Base-by-base conservation (phyloP, 2,329 filamentous ascomycete genomes). In the Pseudogymnoascus sp. region DNA sequence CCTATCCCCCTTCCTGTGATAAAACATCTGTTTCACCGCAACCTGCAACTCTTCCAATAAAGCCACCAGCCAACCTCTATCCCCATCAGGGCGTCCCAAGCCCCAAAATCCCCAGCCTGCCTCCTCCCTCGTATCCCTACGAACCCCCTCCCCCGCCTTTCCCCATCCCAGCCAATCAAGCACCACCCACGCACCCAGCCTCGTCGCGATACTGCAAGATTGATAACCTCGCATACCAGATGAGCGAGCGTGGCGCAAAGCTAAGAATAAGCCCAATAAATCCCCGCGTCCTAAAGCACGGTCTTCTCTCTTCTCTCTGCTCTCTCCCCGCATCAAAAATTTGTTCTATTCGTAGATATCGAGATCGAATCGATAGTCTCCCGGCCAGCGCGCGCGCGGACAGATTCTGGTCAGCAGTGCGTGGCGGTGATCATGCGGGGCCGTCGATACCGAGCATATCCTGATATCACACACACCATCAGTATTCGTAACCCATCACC, bases 371-470 rank as follows among this genome's bases (percentile, higher is more conserved):
- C 43, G 43, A 53, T 53, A 31, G 43, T 53, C 18, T n/a, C 11
- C 8, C 42, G 2, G 18, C 40, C 42, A 7, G 18, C 40, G 18
- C 18, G 38, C 12, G 43, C 12, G 23, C 21, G 21, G n/a, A 5
- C 4, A 43, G 23, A 43, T 3, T 21, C 21, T 18, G 2, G 40
- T 43, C 40, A 23, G 14, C 31, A 7, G 56, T 60, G 56, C 14
- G 56, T 60, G 56, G 36, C 56, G 36, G 16, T 38, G 56, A 60
- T 60, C 56, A 60, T 60, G 56, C 3, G 60, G n/a, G 9, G 11
- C 28, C 25, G 23, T 61, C 60, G 34, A 61, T 38, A n/a, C 60
- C 60, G 38, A 61, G 60, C 38, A 40, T 61, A 12, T 56, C 60
- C 60, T 61, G 5, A 42, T 18, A 31, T 36, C 18, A 23, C 16